Percentiles rank a stretch among this genome's conserved stretches.
phyloP scores from a whole-genome alignment of 306 rosid genomes.

The Fragaria vesca region DNA sequence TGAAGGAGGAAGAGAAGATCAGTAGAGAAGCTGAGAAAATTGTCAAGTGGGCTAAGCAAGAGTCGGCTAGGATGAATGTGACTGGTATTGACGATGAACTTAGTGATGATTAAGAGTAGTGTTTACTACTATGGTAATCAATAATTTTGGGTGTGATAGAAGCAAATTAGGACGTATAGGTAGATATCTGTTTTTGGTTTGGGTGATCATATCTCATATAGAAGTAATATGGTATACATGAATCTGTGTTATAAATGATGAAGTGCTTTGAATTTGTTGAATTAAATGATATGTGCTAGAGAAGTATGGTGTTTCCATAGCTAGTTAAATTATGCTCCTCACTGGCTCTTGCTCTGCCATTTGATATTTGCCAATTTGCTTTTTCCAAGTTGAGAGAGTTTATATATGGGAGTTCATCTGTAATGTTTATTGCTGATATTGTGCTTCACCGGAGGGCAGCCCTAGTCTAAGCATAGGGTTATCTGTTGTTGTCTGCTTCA shows the following conservation, averaged over 20 bases:
- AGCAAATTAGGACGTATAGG: background rate
- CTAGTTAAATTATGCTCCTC: background rate
- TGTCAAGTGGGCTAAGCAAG: conserved; percentile 63
- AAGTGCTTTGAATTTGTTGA: background rate
- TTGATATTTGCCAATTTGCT: background rate
- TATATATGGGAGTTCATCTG: too few species aligned
- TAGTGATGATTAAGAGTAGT: conserved; percentile 44
- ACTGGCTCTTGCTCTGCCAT: background rate
- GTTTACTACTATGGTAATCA: background rate
- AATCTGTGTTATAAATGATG: background rate
- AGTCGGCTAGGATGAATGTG: conserved; percentile 54
- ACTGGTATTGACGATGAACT: conserved; percentile 59
- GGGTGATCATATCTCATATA: background rate
- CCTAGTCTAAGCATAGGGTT: background rate
- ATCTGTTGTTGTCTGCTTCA: background rate
- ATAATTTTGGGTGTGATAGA: background rate
- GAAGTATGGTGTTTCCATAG: background rate
- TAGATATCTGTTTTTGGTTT: background rate
- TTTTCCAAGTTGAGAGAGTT: background rate
- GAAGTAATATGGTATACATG: background rate
- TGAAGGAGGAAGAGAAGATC: conserved; percentile 72
- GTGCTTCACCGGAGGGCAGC: background rate
- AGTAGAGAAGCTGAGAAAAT: conserved; percentile 76
- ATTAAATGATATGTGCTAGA: background rate
- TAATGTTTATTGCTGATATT: background rate